A percentile compares a stretch with the other conserved stretches of the same genome.
Conservation (phyloP, 305 asterid genomes). For the Plantago coronopus region DNA sequence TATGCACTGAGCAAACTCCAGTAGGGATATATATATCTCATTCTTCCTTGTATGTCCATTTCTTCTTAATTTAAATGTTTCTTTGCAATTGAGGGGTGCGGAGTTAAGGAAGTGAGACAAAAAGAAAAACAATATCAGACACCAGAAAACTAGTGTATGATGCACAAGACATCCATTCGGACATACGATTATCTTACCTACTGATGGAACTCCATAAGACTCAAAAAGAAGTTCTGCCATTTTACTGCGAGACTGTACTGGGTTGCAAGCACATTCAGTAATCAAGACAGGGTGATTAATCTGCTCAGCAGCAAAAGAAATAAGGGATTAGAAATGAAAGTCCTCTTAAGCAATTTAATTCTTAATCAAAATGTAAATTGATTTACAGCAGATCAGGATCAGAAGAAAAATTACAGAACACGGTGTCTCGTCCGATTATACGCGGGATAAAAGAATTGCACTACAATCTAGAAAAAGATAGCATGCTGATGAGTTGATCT, state of each 20-base stretch:
- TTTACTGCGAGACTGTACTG: conserved; percentile 90
- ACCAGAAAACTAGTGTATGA: conserved; percentile 8
- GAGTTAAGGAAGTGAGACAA: not conserved
- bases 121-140: not conserved
- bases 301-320: conserved; percentile 51
- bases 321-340: conserved; percentile 23
- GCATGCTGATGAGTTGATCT: too few species aligned
- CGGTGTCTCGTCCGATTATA: too few species aligned
- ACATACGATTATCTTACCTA: conserved; percentile 45
- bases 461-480: too few species aligned
- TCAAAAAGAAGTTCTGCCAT: conserved; percentile 98
- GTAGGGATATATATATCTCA: too few species aligned
- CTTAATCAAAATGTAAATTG: conserved; percentile 5
- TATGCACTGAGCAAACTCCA: too few species aligned
- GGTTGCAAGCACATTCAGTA: conserved; percentile 96
- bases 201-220: conserved; percentile 93
- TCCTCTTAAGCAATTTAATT: too few species aligned
- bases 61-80: not conserved
- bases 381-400: not conserved
- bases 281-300: conserved; percentile 90
- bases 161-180: conserved; percentile 7
- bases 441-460: too few species aligned
- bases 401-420: too few species aligned
- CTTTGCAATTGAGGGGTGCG: not conserved
- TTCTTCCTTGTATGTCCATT: too few species aligned